Evolutionary conservation across 257 asterid genomes (phyloP).

Genomic region (Nicotiana otophora): DNA sequence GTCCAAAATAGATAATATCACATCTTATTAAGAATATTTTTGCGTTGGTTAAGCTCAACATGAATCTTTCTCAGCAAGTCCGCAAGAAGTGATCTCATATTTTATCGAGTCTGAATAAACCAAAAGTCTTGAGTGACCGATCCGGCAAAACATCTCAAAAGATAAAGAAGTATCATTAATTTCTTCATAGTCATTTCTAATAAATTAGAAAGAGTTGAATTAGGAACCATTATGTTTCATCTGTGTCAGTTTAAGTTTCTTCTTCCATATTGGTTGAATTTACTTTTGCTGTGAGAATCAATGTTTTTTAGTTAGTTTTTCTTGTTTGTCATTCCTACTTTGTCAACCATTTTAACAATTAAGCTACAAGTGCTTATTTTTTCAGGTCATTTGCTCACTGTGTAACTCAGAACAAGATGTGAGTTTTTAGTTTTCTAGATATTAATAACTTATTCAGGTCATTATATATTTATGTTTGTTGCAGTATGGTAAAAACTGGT

Average conservation of each 20-base stretch:
- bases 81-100: no score
- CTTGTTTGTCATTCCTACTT: background rate
- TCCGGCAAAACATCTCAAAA: no score
- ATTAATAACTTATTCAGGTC: background rate
- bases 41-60: no score
- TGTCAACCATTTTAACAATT: background rate
- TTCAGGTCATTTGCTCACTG: constrained; percentile 53
- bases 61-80: no score
- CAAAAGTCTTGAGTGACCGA: no score
- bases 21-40: no score
- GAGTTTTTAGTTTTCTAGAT: constrained; percentile 5
- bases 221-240: background rate
- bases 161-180: no score
- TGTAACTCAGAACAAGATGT: constrained; percentile 57
- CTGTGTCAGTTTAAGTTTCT: background rate
- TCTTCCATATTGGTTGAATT: background rate
- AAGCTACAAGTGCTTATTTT: background rate
- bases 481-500: background rate
- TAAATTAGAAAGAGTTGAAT: no score
- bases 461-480: background rate
- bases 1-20: no score
- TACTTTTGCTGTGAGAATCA: background rate
- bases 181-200: no score
- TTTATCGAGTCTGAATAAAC: no score
- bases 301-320: no score